Percentiles rank a stretch among this genome's conserved stretches.
Conservation (phyloP, 2,329 filamentous ascomycete species). For the Cylindrodendrum hubeiense region DNA sequence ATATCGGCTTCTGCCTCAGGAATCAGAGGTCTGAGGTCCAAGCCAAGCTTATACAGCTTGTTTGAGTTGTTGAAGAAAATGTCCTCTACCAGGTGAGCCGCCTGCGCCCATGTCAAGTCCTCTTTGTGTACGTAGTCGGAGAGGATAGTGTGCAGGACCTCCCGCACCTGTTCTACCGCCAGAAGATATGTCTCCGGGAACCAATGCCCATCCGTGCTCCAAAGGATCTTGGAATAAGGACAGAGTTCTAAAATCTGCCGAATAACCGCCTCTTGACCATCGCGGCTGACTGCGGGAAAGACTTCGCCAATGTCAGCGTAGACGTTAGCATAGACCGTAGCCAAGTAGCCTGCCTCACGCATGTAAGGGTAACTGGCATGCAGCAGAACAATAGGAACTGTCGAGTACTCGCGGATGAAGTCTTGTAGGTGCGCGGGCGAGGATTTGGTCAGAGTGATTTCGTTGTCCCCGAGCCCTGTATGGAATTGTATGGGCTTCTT, state of each 20-base stretch:
- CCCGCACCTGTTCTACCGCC: constrained; percentile 78
- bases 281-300: constrained; percentile 81
- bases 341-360: constrained; percentile 82
- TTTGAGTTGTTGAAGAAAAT: constrained; percentile 85
- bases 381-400: constrained; percentile 80
- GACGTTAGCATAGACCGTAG: constrained; percentile 81
- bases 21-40: constrained; percentile 52
- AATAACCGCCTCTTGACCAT: constrained; percentile 79
- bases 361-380: constrained; percentile 88
- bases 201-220: constrained; percentile 85
- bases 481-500: constrained; percentile 87
- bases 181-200: constrained; percentile 84
- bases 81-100: constrained; percentile 72
- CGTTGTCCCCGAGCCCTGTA: constrained; percentile 84
- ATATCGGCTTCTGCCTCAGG: constrained; percentile 11
- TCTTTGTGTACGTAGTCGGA: constrained; percentile 74
- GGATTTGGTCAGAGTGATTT: constrained; percentile 76
- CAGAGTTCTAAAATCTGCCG: constrained; percentile 81
- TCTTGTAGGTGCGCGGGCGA: constrained; percentile 82
- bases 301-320: constrained; percentile 88
- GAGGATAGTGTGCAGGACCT: constrained; percentile 77
- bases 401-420: constrained; percentile 77
- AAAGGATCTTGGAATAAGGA: constrained; percentile 80
- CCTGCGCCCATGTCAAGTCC: constrained; percentile 72
- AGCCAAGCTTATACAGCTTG: constrained; percentile 74